phyloP scores from a whole-genome alignment of 495 filamentous ascomycete species.

The Neurospora sp. region DNA sequence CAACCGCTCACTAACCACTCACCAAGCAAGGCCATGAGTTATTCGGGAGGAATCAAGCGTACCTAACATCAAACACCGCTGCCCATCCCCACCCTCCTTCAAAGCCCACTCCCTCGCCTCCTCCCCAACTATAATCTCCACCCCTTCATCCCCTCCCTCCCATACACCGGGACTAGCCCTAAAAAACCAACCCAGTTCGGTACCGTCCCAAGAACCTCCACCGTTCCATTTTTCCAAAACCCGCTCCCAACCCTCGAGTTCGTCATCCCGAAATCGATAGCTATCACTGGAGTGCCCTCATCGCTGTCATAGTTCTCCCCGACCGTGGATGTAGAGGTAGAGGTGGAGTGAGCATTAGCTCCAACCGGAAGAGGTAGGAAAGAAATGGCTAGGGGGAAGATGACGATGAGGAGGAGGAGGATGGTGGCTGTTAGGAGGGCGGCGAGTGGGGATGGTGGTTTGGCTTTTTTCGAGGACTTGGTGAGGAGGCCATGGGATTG shows the following conservation, averaged over 20 bases:
- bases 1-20: constrained; percentile 38
- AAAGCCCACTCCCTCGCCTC: background rate
- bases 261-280: constrained; percentile 96
- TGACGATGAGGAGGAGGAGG: background rate
- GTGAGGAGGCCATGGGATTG: background rate
- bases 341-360: background rate
- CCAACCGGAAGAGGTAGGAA: background rate
- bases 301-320: background rate
- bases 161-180: constrained; percentile 42
- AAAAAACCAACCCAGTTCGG: constrained; percentile 93
- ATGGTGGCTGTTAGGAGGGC: background rate
- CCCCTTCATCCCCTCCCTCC: background rate
- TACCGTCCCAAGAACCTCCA: constrained; percentile 76
- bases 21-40: background rate
- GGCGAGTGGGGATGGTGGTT: background rate
- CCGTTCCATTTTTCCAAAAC: constrained; percentile 83
- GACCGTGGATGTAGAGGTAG: too few relatives aligned
- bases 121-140: background rate
- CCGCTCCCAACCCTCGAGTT: constrained; percentile 76
- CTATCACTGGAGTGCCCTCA: constrained; percentile 51
- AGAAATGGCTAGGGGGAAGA: background rate
- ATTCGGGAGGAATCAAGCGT: background rate
- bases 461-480: background rate
- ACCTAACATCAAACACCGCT: background rate
- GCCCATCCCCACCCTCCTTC: background rate